These are phyloP conservation scores for Magnaporthiopsis rhizophila DNA, from an alignment of 2,329 filamentous ascomycete species.

Conservation along the genomic window DNA sequence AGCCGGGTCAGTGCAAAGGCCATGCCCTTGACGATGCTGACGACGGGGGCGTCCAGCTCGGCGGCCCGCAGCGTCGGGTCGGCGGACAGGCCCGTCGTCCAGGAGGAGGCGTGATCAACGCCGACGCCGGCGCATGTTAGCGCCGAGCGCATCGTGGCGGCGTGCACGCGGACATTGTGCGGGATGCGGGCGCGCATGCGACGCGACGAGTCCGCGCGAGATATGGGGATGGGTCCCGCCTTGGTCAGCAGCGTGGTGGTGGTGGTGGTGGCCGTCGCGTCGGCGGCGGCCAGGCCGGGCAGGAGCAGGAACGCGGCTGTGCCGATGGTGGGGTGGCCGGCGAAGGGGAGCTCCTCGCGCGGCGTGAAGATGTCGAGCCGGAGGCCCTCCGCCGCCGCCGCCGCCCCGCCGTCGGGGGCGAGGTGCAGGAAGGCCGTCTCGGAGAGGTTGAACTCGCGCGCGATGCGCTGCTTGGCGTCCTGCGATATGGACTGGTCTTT, in stretches of 20 bases:
- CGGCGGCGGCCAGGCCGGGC: slow-evolving; percentile 11
- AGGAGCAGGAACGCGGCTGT: slow-evolving; percentile 40
- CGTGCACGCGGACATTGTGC: slow-evolving; percentile 58
- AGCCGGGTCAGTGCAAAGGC: slow-evolving; percentile 61
- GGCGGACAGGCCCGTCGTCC: slow-evolving; percentile 21
- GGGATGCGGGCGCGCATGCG: slow-evolving; percentile 54
- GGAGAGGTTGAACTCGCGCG: slow-evolving; percentile 55
- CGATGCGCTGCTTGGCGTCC: slow-evolving; percentile 48
- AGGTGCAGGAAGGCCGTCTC: slow-evolving; percentile 57
- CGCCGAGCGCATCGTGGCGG: slow-evolving; percentile 8
- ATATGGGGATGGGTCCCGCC: slow-evolving; percentile 46
- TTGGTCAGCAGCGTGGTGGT: slow-evolving; percentile 42
- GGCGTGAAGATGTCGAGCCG: slow-evolving; percentile 53
- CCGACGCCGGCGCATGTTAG: slow-evolving; percentile 8
- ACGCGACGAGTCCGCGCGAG: slow-evolving; percentile 14
- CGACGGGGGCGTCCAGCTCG: slow-evolving; percentile 36
- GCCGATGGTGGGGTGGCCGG: slow-evolving; percentile 55
- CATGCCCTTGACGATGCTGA: slow-evolving; percentile 67
- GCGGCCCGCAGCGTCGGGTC: slow-evolving; percentile 23
- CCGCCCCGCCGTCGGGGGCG: slow-evolving; percentile 19
- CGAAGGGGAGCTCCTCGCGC: slow-evolving; percentile 48
- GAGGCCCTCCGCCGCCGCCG: slow-evolving; percentile 12
- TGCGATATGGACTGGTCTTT: slow-evolving; percentile 32
- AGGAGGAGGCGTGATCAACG: slow-evolving; percentile 15
- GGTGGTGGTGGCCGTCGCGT: background rate